These are phyloP conservation scores for Mycoemilia scoparia DNA, from an alignment of 192 early-diverging fungal species.

Conservation along the genomic window DNA sequence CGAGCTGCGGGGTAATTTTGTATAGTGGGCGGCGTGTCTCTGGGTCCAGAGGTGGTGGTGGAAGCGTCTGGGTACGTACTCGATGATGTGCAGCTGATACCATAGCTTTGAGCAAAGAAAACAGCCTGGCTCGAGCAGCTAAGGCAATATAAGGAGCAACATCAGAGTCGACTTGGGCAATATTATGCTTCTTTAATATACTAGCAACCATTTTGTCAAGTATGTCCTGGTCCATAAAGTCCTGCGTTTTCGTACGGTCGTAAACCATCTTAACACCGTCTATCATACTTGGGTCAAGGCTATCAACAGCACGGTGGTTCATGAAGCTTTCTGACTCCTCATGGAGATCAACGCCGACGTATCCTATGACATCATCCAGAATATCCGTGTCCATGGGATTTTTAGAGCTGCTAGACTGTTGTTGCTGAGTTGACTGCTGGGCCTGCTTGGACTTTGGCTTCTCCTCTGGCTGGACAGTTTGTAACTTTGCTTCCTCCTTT, in stretches of 20 bases:
- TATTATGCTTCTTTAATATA: constrained; percentile 4
- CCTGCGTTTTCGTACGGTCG: constrained; percentile 6
- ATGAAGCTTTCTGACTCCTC: constrained; percentile 40
- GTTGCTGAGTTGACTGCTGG: too few species aligned
- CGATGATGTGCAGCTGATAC: constrained; percentile 53
- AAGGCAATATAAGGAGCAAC: constrained; percentile 41
- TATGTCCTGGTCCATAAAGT: constrained; percentile 3
- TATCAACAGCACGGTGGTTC: constrained; percentile 2
- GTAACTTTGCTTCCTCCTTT: too few species aligned
- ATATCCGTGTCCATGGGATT: too few species aligned
- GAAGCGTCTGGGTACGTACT: constrained; percentile 35
- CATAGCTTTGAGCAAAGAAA: constrained; percentile 45
- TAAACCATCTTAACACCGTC: constrained; percentile 10
- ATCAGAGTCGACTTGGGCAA: constrained; percentile 35
- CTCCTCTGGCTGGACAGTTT: too few species aligned
- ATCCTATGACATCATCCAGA: constrained; percentile 61
- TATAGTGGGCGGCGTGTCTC: constrained; percentile 40
- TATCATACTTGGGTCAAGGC: constrained; percentile 1
- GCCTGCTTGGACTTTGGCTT: too few species aligned
- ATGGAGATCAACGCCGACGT: constrained; percentile 56
- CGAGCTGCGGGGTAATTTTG: constrained; percentile 43
- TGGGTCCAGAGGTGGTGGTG: constrained; percentile 34
- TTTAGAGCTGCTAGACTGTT: too few species aligned
- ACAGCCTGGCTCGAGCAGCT: constrained; percentile 47
- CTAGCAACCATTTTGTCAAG: constrained; percentile 8